Evolutionary conservation across 352 stramenopile genomes (phyloP).

Genomic region (Pythium sp.): DNA sequence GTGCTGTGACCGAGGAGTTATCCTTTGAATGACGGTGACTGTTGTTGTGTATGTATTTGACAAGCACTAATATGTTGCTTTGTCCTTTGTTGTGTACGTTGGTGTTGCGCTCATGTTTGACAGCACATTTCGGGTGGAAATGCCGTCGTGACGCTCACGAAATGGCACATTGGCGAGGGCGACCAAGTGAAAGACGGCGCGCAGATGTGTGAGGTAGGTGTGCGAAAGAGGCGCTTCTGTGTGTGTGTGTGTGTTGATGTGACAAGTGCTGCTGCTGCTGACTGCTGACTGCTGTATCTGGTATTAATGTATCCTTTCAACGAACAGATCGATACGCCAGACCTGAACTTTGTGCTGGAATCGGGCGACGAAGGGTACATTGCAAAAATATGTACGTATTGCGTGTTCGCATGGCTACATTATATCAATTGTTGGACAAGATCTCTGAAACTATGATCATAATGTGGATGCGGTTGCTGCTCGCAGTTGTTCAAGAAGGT

Average conservation of each 20-base stretch:
- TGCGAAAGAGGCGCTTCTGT: background rate
- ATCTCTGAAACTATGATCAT: background rate
- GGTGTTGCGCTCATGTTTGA: background rate
- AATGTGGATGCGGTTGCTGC: background rate
- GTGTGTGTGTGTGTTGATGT: background rate
- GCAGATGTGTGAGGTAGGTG: slow-evolving; percentile 70
- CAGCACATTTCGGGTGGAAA: slow-evolving; percentile 58
- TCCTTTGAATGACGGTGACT: background rate
- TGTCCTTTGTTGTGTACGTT: background rate
- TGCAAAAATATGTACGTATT: slow-evolving; percentile 29
- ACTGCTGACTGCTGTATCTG: background rate
- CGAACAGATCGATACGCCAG: slow-evolving; percentile 77
- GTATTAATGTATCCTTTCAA: background rate
- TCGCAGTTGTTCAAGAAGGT: slow-evolving; percentile 61
- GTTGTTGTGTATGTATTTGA: background rate
- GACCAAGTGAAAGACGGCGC: slow-evolving; percentile 57
- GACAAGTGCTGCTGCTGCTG: background rate
- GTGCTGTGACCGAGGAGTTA: background rate
- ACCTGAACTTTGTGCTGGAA: slow-evolving; percentile 79
- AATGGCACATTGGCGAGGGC: slow-evolving; percentile 75
- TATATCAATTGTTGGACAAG: background rate
- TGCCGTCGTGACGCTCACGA: slow-evolving; percentile 60
- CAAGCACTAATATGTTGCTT: background rate
- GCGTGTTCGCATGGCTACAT: background rate
- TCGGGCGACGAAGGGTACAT: slow-evolving; percentile 78